Percentiles rank a stretch among this genome's conserved stretches.
Evolutionary conservation across 192 early-diverging fungal genomes (phyloP).

Genomic region (Coemansia sp.): DNA sequence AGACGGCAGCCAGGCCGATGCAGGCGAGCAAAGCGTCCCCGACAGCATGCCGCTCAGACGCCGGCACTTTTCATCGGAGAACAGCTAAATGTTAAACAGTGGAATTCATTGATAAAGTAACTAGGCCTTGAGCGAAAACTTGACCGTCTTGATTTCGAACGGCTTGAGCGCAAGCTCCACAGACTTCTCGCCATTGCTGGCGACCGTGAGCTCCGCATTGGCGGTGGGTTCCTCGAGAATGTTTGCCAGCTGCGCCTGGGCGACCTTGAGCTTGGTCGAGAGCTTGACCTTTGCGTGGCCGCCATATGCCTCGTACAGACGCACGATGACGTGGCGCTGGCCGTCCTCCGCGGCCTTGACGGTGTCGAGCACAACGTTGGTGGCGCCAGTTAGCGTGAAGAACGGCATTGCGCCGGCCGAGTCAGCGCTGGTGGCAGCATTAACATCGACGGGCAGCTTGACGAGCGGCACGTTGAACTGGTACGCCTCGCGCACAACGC

Average conservation of each 20-base stretch:
- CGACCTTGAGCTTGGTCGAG: slow-evolving; percentile 12
- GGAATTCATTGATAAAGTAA: not conserved
- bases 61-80: too few species aligned
- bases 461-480: slow-evolving; percentile 86
- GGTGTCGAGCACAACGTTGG: slow-evolving; percentile 88
- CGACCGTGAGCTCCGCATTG: not conserved
- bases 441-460: slow-evolving; percentile 40
- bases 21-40: slow-evolving; percentile 6
- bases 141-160: slow-evolving; percentile 34
- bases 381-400: slow-evolving; percentile 20
- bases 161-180: slow-evolving; percentile 28
- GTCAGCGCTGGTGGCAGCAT: not conserved
- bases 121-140: slow-evolving; percentile 5
- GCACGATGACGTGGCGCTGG: slow-evolving; percentile 65
- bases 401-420: slow-evolving; percentile 4
- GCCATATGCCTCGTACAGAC: slow-evolving; percentile 92
- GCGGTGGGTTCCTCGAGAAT: slow-evolving; percentile 34
- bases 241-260: slow-evolving; percentile 20
- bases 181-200: not conserved
- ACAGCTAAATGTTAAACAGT: too few species aligned
- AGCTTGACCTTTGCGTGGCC: slow-evolving; percentile 54
- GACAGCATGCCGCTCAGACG: not conserved
- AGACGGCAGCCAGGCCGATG: too few species aligned
- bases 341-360: slow-evolving; percentile 86
- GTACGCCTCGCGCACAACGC: slow-evolving; percentile 85